phyloP scores from a whole-genome alignment of 345 rosid species.

The Aegle marmelos region DNA sequence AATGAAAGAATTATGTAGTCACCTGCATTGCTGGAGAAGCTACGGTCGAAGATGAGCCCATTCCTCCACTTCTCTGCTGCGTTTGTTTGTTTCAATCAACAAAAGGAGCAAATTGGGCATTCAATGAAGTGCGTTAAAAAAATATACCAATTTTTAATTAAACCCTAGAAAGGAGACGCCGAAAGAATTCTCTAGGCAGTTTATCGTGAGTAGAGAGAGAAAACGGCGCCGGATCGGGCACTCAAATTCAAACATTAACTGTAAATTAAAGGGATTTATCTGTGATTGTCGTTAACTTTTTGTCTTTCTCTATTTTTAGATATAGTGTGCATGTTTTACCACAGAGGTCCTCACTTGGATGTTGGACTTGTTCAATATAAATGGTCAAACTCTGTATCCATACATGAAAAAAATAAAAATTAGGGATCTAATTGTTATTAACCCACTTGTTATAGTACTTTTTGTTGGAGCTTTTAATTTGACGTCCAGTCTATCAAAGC shows the following conservation, averaged over 20 bases:
- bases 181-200: not conserved
- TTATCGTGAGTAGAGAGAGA: not conserved
- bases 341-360: no score
- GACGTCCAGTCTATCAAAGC: not conserved
- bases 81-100: not conserved
- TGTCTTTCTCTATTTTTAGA: no score
- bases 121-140: not conserved
- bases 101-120: not conserved
- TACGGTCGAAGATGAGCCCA: slow-evolving; percentile 29
- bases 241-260: not conserved
- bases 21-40: slow-evolving; percentile 30
- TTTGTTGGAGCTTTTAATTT: not conserved
- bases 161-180: not conserved
- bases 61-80: slow-evolving; percentile 3
- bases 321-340: no score
- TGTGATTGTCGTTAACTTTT: no score
- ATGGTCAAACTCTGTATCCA: no score
- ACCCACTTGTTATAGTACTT: no score
- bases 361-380: no score
- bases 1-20: not conserved
- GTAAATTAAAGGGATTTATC: no score
- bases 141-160: not conserved
- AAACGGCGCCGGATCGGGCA: not conserved
- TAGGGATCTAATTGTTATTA: not conserved
- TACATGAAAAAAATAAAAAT: no score